Base-by-base conservation (phyloP, 768 basidiomycete species). In the Leucogyrophana mollusca region DNA sequence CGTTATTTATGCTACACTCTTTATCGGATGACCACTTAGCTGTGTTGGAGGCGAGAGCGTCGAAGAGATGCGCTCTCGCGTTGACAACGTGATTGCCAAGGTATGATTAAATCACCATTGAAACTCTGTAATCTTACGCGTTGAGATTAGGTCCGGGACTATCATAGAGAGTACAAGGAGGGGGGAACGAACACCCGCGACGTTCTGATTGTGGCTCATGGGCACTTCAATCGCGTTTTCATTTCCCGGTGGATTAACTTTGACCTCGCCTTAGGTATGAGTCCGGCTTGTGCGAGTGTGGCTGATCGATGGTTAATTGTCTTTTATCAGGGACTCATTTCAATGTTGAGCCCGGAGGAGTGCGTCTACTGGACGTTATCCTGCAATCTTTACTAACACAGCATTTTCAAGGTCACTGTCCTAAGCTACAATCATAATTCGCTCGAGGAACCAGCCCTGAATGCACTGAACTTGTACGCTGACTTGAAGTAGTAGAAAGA, bases 41-140 rank as follows among this genome's bases (percentile, higher is more conserved):
- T 95, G 93, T 56, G 91, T 92, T 10, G 85, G 83, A 14, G 94
- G 94, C 20, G 94, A 98, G 70, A 85, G 82, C 23, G 82, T 78
- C 4, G 73, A 84, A 55, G 79, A 92, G 36, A 92, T 98, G 87
- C 67, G 80, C 48, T 62, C 67, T 40, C 80, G 94, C 20, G 88
- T 93, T 9, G 94, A 97, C 57, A 56, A 55, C 41, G 77, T 93
- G 24, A 87, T 95, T 46, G 67, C 66, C 35, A 82, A 86, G 71
- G 90, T 89, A 16, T 43, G 66, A 53, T 52, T 52, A 9, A 46
- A 60, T 35, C n/a, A n/a, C n/a, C n/a, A n/a, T 13, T 36, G 23
- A 34, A 4, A 10, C 20, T 23, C 34, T 14, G 24, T 22, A 9
- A 24, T 30, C n/a, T n/a, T 13, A 30, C 27, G 27, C 27, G 27